Evolutionary conservation across 2,329 filamentous ascomycete species (phyloP), one percentile per base, ranked within the genome.

Genomic region (Verticillium nonalfalfae): DNA sequence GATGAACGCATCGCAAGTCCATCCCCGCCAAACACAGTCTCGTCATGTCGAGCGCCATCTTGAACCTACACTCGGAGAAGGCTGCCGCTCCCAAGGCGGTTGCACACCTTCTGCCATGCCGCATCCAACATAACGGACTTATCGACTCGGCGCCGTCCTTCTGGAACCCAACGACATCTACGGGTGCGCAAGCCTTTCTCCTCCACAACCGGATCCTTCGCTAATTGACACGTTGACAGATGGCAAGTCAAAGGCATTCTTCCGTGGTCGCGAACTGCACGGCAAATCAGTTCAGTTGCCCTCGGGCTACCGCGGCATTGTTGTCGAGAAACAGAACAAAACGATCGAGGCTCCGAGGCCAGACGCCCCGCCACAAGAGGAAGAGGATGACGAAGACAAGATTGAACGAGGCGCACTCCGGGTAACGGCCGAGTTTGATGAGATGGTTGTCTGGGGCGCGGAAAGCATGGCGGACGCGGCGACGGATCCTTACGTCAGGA

Each of bases 401-500:
- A 69, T 77, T 50, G 68, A 71, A 7, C 72, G 83, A 1, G 82
- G 85, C 10, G 79, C 79, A 21, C 76, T 94, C 66, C 82, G 90
- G 58, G 78, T 85, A 54, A 79, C 87, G 21, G 87, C 86, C 1
- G 80, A 80, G 15, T 97, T 97, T 70, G 85, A 92, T 7, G 81
- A 90, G 60, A 73, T 97, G 58, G 76, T 91, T 3, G 81, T 97
- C n/a, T 98, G 93, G 93, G 88, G 85, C 0, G 93, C 97, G 72
- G 93, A 95, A 66, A 74, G 77, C 1, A 68, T 85, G 58, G 86
- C 86, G 6, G 86, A 89, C 63, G 79, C 80, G 0, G 79, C 79
- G 34, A 76, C 76, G 6, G 91, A 97, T 74, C 79, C 83, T 1
- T 95, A 92, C 71, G 79, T 91, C 4, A 88, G 89, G 71, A 86